Evolutionary conservation across 306 rosid genomes (phyloP).

Genomic region (Inga oerstediana): DNA sequence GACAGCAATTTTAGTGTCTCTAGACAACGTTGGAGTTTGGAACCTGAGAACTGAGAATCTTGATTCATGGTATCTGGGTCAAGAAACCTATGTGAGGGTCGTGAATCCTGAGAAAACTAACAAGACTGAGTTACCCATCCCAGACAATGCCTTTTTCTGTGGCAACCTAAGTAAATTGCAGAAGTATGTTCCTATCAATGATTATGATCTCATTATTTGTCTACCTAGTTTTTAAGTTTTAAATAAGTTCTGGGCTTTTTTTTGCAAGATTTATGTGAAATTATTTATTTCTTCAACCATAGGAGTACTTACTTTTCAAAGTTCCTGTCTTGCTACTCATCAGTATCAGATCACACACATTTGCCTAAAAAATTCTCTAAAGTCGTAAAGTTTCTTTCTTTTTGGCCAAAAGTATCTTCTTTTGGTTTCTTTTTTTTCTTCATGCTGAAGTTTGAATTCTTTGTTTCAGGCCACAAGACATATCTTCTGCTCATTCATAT

Average conservation of each 20-base stretch:
- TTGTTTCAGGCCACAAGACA: slow-evolving; percentile 70
- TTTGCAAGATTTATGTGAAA: background rate
- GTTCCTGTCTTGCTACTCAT: background rate
- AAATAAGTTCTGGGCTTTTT: background rate
- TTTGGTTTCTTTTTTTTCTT: background rate
- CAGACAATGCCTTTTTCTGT: slow-evolving; percentile 84
- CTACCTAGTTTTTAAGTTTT: background rate
- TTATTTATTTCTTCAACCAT: background rate
- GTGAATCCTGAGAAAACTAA: slow-evolving; percentile 86
- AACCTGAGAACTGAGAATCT: slow-evolving; percentile 90
- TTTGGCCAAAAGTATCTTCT: background rate
- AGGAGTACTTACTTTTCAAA: background rate
- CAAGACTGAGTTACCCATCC: slow-evolving; percentile 86
- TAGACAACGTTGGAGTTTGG: slow-evolving; percentile 95
- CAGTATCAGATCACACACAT: background rate
- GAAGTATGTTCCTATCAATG: slow-evolving; percentile 49
- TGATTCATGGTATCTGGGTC: slow-evolving; percentile 97
- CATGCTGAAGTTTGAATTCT: slow-evolving; percentile 4
- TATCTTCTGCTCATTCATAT: slow-evolving; percentile 46
- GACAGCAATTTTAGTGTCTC: slow-evolving; percentile 87
- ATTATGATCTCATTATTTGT: background rate
- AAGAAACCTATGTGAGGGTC: slow-evolving; percentile 86
- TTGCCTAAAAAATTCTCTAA: background rate
- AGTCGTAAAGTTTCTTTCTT: background rate
- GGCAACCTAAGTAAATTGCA: slow-evolving; percentile 77